Base-by-base conservation (phyloP, 495 filamentous ascomycete species). In the Penicillium herquei region DNA sequence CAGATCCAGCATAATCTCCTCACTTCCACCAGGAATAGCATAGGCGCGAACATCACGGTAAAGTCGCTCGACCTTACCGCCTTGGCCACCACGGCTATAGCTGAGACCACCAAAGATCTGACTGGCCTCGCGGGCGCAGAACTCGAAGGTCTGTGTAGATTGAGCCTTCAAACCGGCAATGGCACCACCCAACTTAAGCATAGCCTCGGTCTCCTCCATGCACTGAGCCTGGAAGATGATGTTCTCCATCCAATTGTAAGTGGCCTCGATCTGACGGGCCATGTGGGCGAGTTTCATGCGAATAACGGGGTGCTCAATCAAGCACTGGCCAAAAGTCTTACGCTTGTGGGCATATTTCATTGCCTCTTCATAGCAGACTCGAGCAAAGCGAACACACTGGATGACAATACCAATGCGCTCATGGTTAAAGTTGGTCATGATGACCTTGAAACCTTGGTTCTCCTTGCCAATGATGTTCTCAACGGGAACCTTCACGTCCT, bases 391-490 rank as follows among this genome's bases (percentile, higher is more conserved):
- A 51, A 94, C 69, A 59, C 87, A 96, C 75, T 98, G 94, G 78
- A 98, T 98, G 73, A 97, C 91, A 72, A 98, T 98, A 45, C 94
- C 94, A 57, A 98, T 91, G 49, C 94, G 88, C 76, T 98, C 94
- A 81, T 98, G 94, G 81, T 98, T 98, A 81, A 98, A 98, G 81
- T 98, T 98, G 55, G 91, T 95, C 91, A 96, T 95, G 77, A 95
- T 89, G 51, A 91, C 91, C 74, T 92, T 91, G 83, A 98, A 98
- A n/a, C 94, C 94, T 65, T 95, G 87, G 81, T 98, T 96, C 78
- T 96, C 89, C 75, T 96, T 96, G 74, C 94, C 93, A 57, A 98
- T 87, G 59, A 98, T 71, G 78, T 98, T 98, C 79, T 95, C 94
- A 13, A 98, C 94, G 13, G 94, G 94, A 3, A 98, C 94, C 77